phyloP scores from a whole-genome alignment of 2,329 filamentous ascomycete genomes.

The Colletotrichum sp. region DNA sequence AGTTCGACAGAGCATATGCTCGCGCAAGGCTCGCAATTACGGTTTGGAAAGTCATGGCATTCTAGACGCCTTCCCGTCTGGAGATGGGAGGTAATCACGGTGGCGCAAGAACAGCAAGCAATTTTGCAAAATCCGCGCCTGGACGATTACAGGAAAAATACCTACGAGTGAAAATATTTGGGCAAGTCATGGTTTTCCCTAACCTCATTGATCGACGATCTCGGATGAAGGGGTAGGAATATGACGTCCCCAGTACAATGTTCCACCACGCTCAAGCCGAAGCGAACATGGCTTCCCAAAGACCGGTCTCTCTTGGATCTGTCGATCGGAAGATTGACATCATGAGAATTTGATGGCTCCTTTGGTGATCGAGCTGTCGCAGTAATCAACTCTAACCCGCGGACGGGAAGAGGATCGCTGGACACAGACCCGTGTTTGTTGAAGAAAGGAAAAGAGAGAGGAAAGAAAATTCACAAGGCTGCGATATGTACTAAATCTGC shows the following conservation, averaged over 20 bases:
- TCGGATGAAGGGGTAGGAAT: slow-evolving; percentile 89
- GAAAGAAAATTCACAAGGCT: slow-evolving; percentile 24
- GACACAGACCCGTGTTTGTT: slow-evolving; percentile 81
- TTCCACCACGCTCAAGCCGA: slow-evolving; percentile 70
- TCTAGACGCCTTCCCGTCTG: not conserved
- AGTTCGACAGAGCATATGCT: not conserved
- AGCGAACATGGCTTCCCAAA: slow-evolving; percentile 71
- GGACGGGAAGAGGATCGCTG: slow-evolving; percentile 71
- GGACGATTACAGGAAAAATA: not conserved
- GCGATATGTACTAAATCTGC: slow-evolving; percentile 15
- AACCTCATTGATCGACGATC: slow-evolving; percentile 90
- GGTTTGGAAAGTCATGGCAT: not conserved
- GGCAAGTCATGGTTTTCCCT: slow-evolving; percentile 85
- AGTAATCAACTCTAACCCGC: slow-evolving; percentile 77
- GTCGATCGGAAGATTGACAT: slow-evolving; percentile 93
- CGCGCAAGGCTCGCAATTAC: not conserved
- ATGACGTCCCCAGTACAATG: slow-evolving; percentile 70
- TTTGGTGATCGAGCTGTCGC: slow-evolving; percentile 83
- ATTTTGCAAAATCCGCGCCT: too few species aligned
- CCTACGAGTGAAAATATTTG: slow-evolving; percentile 54
- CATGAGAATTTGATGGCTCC: slow-evolving; percentile 78
- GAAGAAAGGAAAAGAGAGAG: slow-evolving; percentile 39
- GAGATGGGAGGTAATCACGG: not conserved
- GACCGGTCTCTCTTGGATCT: slow-evolving; percentile 83
- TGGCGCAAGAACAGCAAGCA: not conserved